Base-by-base conservation (phyloP, 805 yeast genomes). In the Myxozyma sirexii region DNA sequence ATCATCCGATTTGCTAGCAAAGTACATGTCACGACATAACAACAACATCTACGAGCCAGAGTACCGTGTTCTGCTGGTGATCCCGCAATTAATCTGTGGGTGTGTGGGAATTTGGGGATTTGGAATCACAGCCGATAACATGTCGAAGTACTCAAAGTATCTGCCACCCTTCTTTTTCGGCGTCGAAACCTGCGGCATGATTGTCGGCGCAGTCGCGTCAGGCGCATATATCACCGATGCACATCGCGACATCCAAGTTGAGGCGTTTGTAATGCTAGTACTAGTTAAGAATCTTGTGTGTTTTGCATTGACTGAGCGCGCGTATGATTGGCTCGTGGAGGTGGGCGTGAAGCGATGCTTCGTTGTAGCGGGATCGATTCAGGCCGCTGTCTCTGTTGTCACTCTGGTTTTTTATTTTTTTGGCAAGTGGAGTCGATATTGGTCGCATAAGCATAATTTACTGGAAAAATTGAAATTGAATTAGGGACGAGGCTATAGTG, bases 201-300 rank as follows among this genome's bases (percentile, higher is more conserved):
- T 63, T 17, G 24, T 57, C 38, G 67, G 66, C 41, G 61, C 63
- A 5, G 62, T 62, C 12, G 66, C 63, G 4, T 39, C 67, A n/a
- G 63, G 63, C 3, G 45, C 63, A 3, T 63, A 63, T 47, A 54
- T 63, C 57, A 63, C 66, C 4, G 67, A 63, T 39, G 67, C 66
- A n/a, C 54, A 62, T 47, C 55, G 63, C 10, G 59, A 63, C 39
- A 43, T 62, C 31, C 63, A 62, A 33, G 52, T 56, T 12, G 67
- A 63, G 24, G 59, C 59, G 12, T 62, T 63, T 43, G 57, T 63
- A 26, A 38, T 61, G 39, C 38, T 63, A 21, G 50, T 58, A 17
- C 46, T 63, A 37, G 64, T 57, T 42, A 63, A 63, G 48, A 62
- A 62, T 42, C 41, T 64, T 38, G 37, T 64, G 26, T 45, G 55